Evolutionary conservation across 1,139 yeast genomes (phyloP).

Genomic region (Meyerozyma guilliermondii): DNA sequence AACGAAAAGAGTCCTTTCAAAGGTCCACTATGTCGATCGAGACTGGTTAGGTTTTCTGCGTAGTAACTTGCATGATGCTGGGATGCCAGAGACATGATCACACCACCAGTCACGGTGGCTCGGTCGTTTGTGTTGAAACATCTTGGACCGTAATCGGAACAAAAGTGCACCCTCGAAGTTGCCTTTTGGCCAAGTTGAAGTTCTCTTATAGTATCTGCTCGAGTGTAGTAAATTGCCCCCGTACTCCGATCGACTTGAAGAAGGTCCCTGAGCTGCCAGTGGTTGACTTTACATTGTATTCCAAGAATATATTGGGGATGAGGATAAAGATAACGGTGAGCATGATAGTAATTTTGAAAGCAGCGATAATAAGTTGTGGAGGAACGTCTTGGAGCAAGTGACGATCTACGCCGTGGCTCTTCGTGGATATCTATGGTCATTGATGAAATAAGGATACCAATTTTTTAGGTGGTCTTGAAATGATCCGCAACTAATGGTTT

Average conservation of each 20-base stretch:
- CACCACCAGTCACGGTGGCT: constrained; percentile 67
- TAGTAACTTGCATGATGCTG: constrained; percentile 16
- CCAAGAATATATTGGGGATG: constrained; percentile 32
- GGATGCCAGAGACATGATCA: constrained; percentile 25
- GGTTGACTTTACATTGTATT: constrained; percentile 38
- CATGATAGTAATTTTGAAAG: constrained; percentile 43
- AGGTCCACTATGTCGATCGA: constrained; percentile 18
- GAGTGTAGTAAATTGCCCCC: constrained; percentile 30
- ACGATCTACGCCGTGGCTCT: background rate
- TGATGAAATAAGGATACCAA: too few species aligned
- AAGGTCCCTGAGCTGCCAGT: constrained; percentile 87
- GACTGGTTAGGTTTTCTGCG: constrained; percentile 15
- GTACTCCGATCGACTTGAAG: constrained; percentile 38
- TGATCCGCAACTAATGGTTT: background rate
- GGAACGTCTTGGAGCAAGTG: background rate
- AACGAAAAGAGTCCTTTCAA: constrained; percentile 61
- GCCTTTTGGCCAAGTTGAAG: constrained; percentile 22
- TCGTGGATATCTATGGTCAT: constrained; percentile 1
- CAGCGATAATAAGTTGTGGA: constrained; percentile 24
- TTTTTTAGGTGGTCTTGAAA: too few species aligned
- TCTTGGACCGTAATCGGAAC: constrained; percentile 54
- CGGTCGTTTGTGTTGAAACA: constrained; percentile 62
- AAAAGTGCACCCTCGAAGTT: constrained; percentile 28
- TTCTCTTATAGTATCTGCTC: constrained; percentile 26
- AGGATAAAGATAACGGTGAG: constrained; percentile 34